Evolutionary conservation across 1,284 basidiomycete species (phyloP).

Genomic region (Macrocystidia cucumis): DNA sequence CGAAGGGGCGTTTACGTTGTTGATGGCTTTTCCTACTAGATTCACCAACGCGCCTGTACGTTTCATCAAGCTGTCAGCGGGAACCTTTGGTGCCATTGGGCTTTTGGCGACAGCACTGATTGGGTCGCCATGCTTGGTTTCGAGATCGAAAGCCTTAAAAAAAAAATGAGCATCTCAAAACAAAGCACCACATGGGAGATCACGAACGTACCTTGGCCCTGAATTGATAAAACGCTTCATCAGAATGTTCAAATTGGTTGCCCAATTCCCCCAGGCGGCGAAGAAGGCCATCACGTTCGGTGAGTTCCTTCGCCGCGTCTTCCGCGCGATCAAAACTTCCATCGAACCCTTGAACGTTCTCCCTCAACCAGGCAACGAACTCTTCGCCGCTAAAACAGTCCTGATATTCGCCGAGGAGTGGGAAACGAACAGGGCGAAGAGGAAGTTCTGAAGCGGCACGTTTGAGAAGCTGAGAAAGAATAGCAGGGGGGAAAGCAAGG

Average conservation of each 20-base stretch:
- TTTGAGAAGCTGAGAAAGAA: constrained; percentile 60
- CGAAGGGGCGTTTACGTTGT: constrained; percentile 29
- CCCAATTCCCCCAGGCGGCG: constrained; percentile 76
- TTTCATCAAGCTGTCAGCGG: constrained; percentile 53
- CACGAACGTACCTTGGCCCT: constrained; percentile 50
- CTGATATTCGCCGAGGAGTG: constrained; percentile 82
- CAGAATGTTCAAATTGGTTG: constrained; percentile 66
- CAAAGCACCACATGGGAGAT: background rate
- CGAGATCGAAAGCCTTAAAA: constrained; percentile 62
- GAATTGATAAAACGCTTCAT: constrained; percentile 78
- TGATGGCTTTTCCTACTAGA: constrained; percentile 68
- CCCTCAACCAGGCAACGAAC: constrained; percentile 20
- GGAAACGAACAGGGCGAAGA: constrained; percentile 62
- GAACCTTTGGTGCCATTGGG: constrained; percentile 10
- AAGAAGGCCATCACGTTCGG: constrained; percentile 68
- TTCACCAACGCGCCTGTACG: constrained; percentile 61
- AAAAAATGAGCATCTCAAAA: background rate
- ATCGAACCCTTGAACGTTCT: constrained; percentile 20
- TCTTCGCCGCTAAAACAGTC: constrained; percentile 61
- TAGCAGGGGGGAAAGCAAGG: constrained; percentile 53
- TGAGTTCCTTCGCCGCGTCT: constrained; percentile 71
- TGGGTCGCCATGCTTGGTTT: constrained; percentile 27
- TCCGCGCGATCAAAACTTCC: constrained; percentile 73
- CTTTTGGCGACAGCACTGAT: constrained; percentile 21
- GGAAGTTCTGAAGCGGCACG: constrained; percentile 58